phyloP scores from a whole-genome alignment of 306 rosid species.

The Prunus dulcis region DNA sequence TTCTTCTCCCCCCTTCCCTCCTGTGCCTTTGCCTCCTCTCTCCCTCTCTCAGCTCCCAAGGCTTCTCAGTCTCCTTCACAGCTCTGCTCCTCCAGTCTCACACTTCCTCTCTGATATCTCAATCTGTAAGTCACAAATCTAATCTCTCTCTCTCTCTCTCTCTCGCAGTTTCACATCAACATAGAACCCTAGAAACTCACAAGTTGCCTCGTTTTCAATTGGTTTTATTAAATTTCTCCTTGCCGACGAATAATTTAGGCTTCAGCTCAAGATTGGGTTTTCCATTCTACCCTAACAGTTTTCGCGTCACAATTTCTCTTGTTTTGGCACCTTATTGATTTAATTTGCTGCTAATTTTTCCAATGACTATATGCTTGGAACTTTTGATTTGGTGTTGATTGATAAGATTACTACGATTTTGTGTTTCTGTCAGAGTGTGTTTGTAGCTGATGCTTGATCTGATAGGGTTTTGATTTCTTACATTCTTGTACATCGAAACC shows the following conservation, averaged over 20 bases:
- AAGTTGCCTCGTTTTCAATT: neutral
- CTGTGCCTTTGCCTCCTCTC: neutral
- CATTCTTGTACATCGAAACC: slow-evolving; percentile 23
- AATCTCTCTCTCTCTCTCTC: neutral
- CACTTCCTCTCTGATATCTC: neutral
- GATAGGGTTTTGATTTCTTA: slow-evolving; percentile 28
- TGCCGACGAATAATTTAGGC: neutral
- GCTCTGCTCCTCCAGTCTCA: slow-evolving; percentile 1
- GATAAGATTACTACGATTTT: neutral
- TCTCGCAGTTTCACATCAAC: neutral
- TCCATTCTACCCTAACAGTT: neutral
- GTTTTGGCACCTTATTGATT: neutral
- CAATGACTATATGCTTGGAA: neutral
- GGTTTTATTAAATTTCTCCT: neutral
- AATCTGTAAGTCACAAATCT: slow-evolving; percentile 30
- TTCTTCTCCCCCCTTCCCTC: neutral
- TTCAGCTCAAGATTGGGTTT: neutral
- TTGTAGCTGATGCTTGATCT: slow-evolving; percentile 43
- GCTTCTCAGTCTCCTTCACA: neutral
- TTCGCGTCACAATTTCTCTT: neutral
- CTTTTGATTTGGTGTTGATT: neutral
- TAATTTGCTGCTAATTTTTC: slow-evolving; percentile 1
- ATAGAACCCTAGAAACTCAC: slow-evolving; percentile 27
- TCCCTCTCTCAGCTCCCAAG: neutral
- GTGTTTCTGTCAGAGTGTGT: slow-evolving; percentile 11